These are phyloP conservation scores for Paecilomyces sp. DNA, from an alignment of 2,329 filamentous ascomycete genomes.

Conservation along the genomic window DNA sequence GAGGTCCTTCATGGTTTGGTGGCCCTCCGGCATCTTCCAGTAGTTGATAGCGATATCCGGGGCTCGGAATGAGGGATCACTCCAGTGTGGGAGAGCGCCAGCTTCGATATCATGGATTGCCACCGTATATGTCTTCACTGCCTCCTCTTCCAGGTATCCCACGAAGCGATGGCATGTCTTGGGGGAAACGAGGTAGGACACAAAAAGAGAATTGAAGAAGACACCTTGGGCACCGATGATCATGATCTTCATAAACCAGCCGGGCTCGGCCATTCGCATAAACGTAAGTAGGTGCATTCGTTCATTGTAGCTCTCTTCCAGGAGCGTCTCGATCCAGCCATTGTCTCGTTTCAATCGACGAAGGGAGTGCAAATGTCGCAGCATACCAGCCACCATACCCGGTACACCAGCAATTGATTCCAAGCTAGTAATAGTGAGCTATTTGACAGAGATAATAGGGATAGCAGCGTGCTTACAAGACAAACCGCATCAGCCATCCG, in stretches of 20 bases:
- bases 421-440: constrained; percentile 35
- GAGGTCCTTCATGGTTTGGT: constrained; percentile 76
- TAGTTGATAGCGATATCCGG: constrained; percentile 88
- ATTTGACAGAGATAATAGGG: background rate
- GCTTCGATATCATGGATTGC: constrained; percentile 80
- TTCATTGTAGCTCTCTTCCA: constrained; percentile 89
- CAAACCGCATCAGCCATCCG: constrained; percentile 83
- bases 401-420: constrained; percentile 93
- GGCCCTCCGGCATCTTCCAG: constrained; percentile 86
- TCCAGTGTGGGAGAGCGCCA: constrained; percentile 78
- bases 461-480: constrained; percentile 53
- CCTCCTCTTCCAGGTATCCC: constrained; percentile 94
- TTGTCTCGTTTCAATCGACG: constrained; percentile 85
- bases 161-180: constrained; percentile 91
- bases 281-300: constrained; percentile 91
- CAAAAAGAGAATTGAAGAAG: constrained; percentile 91
- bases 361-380: constrained; percentile 79
- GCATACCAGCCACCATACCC: constrained; percentile 94
- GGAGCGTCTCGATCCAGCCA: constrained; percentile 88
- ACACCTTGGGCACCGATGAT: constrained; percentile 89
- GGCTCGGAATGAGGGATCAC: constrained; percentile 56
- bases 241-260: constrained; percentile 85
- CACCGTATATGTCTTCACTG: constrained; percentile 88
- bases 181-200: constrained; percentile 80
- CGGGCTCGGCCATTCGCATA: constrained; percentile 81